Conservation (phyloP, 2,329 filamentous ascomycete species). For the Aureobasidium vineae region DNA sequence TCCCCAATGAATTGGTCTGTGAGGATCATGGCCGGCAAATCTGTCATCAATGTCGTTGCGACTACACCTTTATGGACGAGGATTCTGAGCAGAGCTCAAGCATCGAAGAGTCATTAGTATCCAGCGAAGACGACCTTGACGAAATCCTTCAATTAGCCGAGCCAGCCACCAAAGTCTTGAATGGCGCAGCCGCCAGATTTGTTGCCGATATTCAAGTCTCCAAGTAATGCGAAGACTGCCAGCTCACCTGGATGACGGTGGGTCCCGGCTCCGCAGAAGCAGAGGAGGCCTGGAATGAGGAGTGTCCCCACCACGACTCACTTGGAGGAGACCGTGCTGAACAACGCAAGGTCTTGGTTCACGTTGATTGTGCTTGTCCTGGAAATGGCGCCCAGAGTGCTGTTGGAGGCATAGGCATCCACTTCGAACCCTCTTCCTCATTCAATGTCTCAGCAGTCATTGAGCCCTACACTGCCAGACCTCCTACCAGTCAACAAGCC, state of each 20-base stretch:
- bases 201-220: neutral
- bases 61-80: conserved; percentile 7
- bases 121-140: neutral
- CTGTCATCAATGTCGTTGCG: conserved; percentile 1
- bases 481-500: neutral
- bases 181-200: neutral
- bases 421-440: neutral
- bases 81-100: neutral
- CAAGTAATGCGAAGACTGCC: neutral
- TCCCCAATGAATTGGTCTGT: neutral
- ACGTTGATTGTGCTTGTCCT: neutral
- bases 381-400: neutral
- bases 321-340: neutral
- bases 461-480: neutral
- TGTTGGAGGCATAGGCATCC: neutral
- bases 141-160: neutral
- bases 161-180: neutral
- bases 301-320: neutral
- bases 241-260: neutral
- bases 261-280: neutral
- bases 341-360: neutral
- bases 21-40: conserved; percentile 5
- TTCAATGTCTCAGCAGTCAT: neutral
- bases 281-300: neutral
- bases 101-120: neutral